A percentile compares a stretch with the other conserved stretches of the same genome.
Conservation (phyloP, 768 basidiomycete genomes). For the Saitozyma podzolica region DNA sequence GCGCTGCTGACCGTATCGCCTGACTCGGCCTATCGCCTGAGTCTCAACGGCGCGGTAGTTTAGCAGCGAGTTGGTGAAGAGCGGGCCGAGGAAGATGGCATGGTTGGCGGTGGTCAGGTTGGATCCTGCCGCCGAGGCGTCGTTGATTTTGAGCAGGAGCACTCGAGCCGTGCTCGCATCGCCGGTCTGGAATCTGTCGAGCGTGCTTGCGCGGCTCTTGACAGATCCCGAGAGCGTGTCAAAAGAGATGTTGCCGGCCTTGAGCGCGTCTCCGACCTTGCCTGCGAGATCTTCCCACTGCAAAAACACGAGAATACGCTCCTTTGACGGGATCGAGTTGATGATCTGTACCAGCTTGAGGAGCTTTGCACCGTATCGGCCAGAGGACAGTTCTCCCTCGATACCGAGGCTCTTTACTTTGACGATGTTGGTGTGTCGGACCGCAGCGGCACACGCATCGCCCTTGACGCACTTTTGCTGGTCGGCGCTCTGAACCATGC, state of each 20-base stretch:
- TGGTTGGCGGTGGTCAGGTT: slow-evolving; percentile 93
- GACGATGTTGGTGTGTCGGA: slow-evolving; percentile 58
- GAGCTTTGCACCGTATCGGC: slow-evolving; percentile 51
- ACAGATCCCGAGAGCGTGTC: slow-evolving; percentile 80
- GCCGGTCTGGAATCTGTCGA: slow-evolving; percentile 82
- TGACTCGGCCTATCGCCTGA: slow-evolving; percentile 58
- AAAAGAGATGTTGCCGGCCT: slow-evolving; percentile 68
- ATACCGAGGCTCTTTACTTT: slow-evolving; percentile 44
- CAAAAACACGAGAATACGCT: slow-evolving; percentile 89
- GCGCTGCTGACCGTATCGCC: slow-evolving; percentile 71
- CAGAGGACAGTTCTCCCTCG: slow-evolving; percentile 43
- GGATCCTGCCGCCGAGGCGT: slow-evolving; percentile 59
- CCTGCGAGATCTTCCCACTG: slow-evolving; percentile 92
- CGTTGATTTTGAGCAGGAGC: slow-evolving; percentile 85
- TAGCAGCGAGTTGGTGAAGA: slow-evolving; percentile 79
- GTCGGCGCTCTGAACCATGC: slow-evolving; percentile 71
- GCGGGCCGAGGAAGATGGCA: slow-evolving; percentile 89
- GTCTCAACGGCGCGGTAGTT: slow-evolving; percentile 74
- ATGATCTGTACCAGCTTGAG: slow-evolving; percentile 71
- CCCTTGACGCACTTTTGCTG: slow-evolving; percentile 79
- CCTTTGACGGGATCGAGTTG: slow-evolving; percentile 70
- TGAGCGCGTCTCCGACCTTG: slow-evolving; percentile 82
- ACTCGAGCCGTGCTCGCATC: slow-evolving; percentile 65
- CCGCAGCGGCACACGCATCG: slow-evolving; percentile 72
- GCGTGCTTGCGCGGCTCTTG: slow-evolving; percentile 71